Base-by-base conservation (phyloP, 2,329 filamentous ascomycete genomes). In the Trichoderma asperellum region DNA sequence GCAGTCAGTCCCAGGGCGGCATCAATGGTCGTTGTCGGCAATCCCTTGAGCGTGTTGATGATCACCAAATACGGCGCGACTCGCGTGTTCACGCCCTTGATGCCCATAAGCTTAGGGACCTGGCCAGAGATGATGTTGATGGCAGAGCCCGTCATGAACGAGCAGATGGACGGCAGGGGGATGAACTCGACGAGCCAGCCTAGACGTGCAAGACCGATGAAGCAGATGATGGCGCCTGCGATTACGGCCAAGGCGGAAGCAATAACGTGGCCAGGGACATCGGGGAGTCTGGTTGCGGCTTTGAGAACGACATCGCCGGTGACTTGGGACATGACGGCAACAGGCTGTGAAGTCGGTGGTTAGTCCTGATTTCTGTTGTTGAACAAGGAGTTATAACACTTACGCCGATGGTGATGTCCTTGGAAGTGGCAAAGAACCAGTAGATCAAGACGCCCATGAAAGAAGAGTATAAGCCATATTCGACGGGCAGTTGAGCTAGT, bases 371-470 rank as follows among this genome's bases (percentile, higher is more conserved):
- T 56, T 24, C 2, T 12, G 5, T 59, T 21, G 29, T 3, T 7
- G 16, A 32, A 29, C 7, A 10, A 2, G 1, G 0, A 43, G 24
- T 24, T 18, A 3, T 16, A 43, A 4, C 24, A 85, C 88, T 81
- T 84, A 91, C 89, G 49, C 93, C 93, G 72, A 96, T 96, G 21
- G 93, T 96, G 77, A 97, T 96, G 80, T 86, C 84, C 74, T 98
- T 98, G 29, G 94, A 97, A 0, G 95, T 98, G 49, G 94, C 95
- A 77, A 98, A 98, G 79, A 97, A 94, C 95, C 95, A 98, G 81
- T 98, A 98, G 74, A 97, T 85, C 72, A 97, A 80, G 24, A 97
- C 94, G 70, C 95, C 95, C 88, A 97, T 97, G 77, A 98, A 98
- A 0, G 94, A 97, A 1, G 95, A 94, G 74, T 82, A 82, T 21